These are phyloP conservation scores for Cladorrhinum samala DNA, from an alignment of 495 filamentous ascomycete species.

Conservation along the genomic window DNA sequence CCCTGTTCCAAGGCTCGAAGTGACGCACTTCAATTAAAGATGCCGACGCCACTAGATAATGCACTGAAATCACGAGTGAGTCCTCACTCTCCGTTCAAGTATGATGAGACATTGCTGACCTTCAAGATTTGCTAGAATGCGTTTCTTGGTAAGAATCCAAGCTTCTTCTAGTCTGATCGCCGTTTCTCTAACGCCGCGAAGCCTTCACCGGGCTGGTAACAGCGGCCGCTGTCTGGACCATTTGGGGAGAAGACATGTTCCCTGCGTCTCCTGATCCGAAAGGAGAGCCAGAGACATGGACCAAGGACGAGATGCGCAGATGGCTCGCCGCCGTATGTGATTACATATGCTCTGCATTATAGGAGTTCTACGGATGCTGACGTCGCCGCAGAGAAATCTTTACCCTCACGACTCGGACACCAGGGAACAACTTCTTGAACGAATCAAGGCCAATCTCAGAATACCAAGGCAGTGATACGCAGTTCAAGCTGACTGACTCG, in stretches of 20 bases:
- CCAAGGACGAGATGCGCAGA: conserved; percentile 59
- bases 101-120: conserved; percentile 6
- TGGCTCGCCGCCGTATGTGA: conserved; percentile 70
- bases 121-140: conserved; percentile 31
- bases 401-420: conserved; percentile 59
- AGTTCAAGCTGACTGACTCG: neutral
- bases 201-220: conserved; percentile 79
- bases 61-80: conserved; percentile 73
- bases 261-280: conserved; percentile 65
- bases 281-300: conserved; percentile 73
- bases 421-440: conserved; percentile 69
- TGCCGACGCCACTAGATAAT: conserved; percentile 73
- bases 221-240: conserved; percentile 73
- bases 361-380: neutral
- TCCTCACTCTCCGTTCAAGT: conserved; percentile 1
- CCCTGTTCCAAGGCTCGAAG: too few species aligned
- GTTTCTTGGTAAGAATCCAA: conserved; percentile 46
- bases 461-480: conserved; percentile 25
- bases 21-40: conserved; percentile 24
- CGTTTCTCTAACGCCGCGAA: conserved; percentile 16
- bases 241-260: conserved; percentile 78
- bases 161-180: too few species aligned
- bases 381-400: conserved; percentile 58
- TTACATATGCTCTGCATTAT: neutral
- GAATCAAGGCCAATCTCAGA: conserved; percentile 74